These are phyloP conservation scores for Orobanche coerulescens DNA, from an alignment of 257 asterid genomes.

Conservation along the genomic window DNA sequence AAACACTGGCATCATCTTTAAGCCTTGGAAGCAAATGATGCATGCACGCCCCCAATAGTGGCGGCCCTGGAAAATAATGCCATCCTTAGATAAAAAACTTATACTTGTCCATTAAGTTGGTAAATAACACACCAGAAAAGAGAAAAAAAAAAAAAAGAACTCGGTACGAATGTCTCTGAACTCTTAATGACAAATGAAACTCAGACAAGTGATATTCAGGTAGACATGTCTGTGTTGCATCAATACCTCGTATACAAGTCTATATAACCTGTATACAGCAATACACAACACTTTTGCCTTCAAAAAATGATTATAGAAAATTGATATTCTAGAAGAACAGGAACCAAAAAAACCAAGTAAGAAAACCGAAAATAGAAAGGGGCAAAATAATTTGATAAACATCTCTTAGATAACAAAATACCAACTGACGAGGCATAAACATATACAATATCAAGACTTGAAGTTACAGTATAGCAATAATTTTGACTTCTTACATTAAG, in stretches of 20 bases:
- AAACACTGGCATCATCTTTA: slow-evolving; percentile 38
- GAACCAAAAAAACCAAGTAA: slow-evolving; percentile 17
- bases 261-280: background rate
- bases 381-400: slow-evolving; percentile 27
- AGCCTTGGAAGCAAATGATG: slow-evolving; percentile 52
- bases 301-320: slow-evolving; percentile 7
- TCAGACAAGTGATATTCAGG: no score
- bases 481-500: slow-evolving; percentile 36
- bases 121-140: background rate
- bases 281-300: slow-evolving; percentile 5
- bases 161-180: no score
- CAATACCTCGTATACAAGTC: background rate
- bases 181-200: background rate
- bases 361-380: slow-evolving; percentile 10
- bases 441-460: slow-evolving; percentile 18
- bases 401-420: slow-evolving; percentile 27
- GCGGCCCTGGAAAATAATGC: slow-evolving; percentile 55
- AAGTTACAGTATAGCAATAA: slow-evolving; percentile 31
- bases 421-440: slow-evolving; percentile 23
- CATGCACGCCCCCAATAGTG: slow-evolving; percentile 49
- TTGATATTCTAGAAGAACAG: slow-evolving; percentile 1
- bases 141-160: background rate
- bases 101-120: slow-evolving; percentile 15
- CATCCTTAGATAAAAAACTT: slow-evolving; percentile 25
- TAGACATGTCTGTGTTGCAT: background rate